phyloP scores from a whole-genome alignment of 2,329 filamentous ascomycete species.

The Cladorrhinum sp. region DNA sequence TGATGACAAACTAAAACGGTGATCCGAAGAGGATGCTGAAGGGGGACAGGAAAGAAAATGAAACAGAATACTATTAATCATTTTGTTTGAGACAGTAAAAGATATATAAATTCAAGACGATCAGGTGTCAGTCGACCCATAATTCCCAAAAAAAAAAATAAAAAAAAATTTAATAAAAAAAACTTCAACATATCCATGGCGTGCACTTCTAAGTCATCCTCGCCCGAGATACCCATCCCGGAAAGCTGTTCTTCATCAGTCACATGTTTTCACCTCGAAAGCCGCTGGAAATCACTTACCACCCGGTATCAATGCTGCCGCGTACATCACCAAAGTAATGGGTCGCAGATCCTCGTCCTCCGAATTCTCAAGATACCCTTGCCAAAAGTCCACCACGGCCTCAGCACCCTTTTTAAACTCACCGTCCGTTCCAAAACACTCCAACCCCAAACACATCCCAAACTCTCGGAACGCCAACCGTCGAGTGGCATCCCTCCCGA shows the following conservation, averaged over 20 bases:
- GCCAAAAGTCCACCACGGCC: slow-evolving; percentile 35
- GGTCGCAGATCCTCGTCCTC: slow-evolving; percentile 43
- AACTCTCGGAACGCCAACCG: slow-evolving; percentile 55
- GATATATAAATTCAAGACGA: no score
- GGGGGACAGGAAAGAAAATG: no score
- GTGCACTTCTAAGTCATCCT: slow-evolving; percentile 3
- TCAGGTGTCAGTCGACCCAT: no score
- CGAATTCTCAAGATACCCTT: slow-evolving; percentile 33
- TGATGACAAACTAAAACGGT: no score
- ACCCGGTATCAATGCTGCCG: slow-evolving; percentile 52
- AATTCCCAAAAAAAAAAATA: no score
- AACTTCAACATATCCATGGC: no score
- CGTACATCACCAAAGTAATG: slow-evolving; percentile 57
- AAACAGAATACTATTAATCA: no score
- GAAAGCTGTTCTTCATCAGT: slow-evolving; percentile 16
- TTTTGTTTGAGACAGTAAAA: no score
- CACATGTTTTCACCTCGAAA: not conserved
- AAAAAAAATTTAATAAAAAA: no score
- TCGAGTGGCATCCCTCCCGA: slow-evolving; percentile 25
- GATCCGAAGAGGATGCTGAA: no score
- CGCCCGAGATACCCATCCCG: slow-evolving; percentile 17
- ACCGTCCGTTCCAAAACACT: slow-evolving; percentile 38
- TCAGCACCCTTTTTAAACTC: slow-evolving; percentile 28
- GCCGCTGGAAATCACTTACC: slow-evolving; percentile 39
- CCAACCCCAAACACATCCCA: slow-evolving; percentile 48